phyloP scores from a whole-genome alignment of 2,329 filamentous ascomycete genomes.

The Endothia cerciana region DNA sequence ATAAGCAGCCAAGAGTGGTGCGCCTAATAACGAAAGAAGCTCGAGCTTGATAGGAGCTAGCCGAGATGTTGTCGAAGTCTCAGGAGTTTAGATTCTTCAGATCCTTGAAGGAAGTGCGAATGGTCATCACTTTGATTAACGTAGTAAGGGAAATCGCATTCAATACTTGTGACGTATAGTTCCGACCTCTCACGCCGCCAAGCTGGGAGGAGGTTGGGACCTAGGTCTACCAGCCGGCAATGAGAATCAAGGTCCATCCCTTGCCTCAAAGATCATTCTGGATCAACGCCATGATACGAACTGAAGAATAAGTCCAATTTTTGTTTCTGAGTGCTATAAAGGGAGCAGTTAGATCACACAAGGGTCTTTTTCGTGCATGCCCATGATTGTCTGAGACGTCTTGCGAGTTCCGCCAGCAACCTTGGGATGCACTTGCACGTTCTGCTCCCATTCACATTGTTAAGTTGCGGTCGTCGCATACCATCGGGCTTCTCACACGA shows the following conservation, averaged over 20 bases:
- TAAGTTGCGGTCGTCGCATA: no score
- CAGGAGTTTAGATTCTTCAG: neutral
- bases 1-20: neutral
- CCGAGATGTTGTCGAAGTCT: neutral
- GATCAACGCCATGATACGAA: neutral
- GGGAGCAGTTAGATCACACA: neutral
- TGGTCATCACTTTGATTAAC: neutral
- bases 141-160: neutral
- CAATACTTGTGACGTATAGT: neutral
- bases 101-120: neutral
- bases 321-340: neutral
- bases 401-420: neutral
- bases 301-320: neutral
- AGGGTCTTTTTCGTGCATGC: neutral
- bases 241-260: slow-evolving; percentile 2
- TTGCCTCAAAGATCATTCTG: neutral
- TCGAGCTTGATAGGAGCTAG: neutral
- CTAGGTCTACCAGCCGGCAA: slow-evolving; percentile 1
- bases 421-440: neutral
- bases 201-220: neutral
- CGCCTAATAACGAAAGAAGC: neutral
- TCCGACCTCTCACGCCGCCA: neutral
- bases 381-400: neutral
- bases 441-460: neutral
- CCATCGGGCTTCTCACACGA: neutral